Base-by-base conservation (phyloP, 768 basidiomycete species). In the Ramaria sp. region DNA sequence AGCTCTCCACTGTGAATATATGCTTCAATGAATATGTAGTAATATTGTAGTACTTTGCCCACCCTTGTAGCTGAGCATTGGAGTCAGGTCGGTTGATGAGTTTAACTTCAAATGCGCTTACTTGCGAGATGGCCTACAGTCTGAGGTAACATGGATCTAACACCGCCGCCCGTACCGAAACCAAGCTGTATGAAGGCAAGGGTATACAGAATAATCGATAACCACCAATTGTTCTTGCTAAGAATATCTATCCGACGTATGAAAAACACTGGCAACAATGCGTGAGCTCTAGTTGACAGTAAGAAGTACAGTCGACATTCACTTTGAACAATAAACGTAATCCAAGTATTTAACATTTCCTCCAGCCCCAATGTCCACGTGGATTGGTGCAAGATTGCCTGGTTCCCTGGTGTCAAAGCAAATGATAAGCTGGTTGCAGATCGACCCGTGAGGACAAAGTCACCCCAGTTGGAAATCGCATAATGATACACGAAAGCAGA, bases 341-440 rank as follows among this genome's bases (percentile, higher is more conserved):
- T 51, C 50, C 50, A 51, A n/a, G 50, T 51, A 38, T 51, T 51
- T 32, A 51, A 36, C 50, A 51, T 51, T 36, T 51, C 50, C 25
- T 51, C 50, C 7, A 51, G 32, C 32, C 50, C 50, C 32, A 51
- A 38, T 8, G 12, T 36, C 50, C 50, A 51, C n/a, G 25, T 51
- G n/a, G 50, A 51, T 51, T 51, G 50, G 18, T 32, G 28, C n/a
- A 51, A 36, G 25, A 51, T 36, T 25, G 50, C 27, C 32, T 9
- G 7, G 32, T 51, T 51, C 25, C 50, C 50, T 51, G 22, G 10
- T 15, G 12, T 13, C 10, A n/a, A n/a, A n/a, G n/a, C n/a, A n/a
- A n/a, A n/a, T 13, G n/a, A 36, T 20, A 36, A 36, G 37, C n/a
- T 36, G 32, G 37, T 27, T 27, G 13, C 50, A 10, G 36, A 32